Percentiles rank a stretch among this genome's conserved stretches.
phyloP scores from a whole-genome alignment of 208 protist genomes.

The Herpetomonas tarakana region DNA sequence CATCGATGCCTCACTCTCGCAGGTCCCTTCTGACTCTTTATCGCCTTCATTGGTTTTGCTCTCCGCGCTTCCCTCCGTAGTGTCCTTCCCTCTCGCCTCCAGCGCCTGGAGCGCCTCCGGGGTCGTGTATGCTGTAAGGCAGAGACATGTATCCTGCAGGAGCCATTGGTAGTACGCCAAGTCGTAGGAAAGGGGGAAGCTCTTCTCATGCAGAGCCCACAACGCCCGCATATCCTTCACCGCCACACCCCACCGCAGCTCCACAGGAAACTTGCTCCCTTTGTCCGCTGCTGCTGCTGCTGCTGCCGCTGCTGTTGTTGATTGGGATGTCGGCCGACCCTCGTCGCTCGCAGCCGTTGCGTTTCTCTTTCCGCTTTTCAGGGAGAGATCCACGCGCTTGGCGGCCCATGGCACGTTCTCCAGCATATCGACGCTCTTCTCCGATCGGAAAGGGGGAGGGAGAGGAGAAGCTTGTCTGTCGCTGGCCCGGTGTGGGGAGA shows the following conservation, averaged over 20 bases:
- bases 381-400: background rate
- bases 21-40: background rate
- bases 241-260: constrained; percentile 64
- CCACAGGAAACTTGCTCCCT: constrained; percentile 18
- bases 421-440: too few species aligned
- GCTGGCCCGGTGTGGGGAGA: too few species aligned
- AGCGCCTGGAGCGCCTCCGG: constrained; percentile 9
- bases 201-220: constrained; percentile 44
- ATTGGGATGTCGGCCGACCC: too few species aligned
- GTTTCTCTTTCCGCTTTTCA: background rate
- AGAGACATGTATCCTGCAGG: constrained; percentile 31
- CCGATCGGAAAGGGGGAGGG: too few species aligned
- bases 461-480: too few species aligned
- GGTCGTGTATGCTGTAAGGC: constrained; percentile 44
- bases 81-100: background rate
- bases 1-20: background rate
- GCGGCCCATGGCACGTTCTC: background rate
- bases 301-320: background rate
- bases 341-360: too few species aligned
- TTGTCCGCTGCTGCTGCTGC: background rate
- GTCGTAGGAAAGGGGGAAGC: constrained; percentile 59
- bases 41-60: background rate
- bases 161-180: constrained; percentile 53
- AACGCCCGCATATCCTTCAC: constrained; percentile 34
- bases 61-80: background rate